phyloP scores from a whole-genome alignment of 768 basidiomycete genomes.

The Mycena sanguinolenta region DNA sequence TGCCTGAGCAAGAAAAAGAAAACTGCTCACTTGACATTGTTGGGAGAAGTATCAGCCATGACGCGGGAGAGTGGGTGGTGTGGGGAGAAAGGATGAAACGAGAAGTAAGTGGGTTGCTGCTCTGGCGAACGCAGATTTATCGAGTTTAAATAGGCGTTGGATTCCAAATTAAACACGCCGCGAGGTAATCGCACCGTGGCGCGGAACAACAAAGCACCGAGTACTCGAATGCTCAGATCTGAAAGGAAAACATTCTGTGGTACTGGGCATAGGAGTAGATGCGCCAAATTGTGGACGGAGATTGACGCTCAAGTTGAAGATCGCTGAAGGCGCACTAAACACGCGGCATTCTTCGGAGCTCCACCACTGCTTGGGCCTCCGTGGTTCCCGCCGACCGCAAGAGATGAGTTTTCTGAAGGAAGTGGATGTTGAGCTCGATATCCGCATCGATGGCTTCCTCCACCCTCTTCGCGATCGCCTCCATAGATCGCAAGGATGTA shows the following conservation, averaged over 20 bases:
- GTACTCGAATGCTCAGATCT: not conserved
- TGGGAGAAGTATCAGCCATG: constrained; percentile 4
- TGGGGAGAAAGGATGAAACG: constrained; percentile 10
- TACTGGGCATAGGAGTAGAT: not conserved
- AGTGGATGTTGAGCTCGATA: too few species aligned
- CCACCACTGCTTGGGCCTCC: too few species aligned
- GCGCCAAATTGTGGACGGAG: constrained; percentile 11
- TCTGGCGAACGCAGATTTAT: constrained; percentile 4
- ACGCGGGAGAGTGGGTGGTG: constrained; percentile 3
- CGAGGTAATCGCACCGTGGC: not conserved
- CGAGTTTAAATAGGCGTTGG: constrained; percentile 2
- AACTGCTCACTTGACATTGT: not conserved
- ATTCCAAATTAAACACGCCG: constrained; percentile 14
- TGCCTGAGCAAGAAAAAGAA: constrained; percentile 3
- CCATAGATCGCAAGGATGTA: too few species aligned
- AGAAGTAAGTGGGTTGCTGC: constrained; percentile 5
- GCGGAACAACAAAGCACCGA: not conserved
- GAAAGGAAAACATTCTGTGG: not conserved
- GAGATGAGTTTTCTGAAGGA: too few species aligned
- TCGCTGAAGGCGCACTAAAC: not conserved
- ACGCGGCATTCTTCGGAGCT: too few species aligned
- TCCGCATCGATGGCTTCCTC: too few species aligned
- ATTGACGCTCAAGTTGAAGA: constrained; percentile 11
- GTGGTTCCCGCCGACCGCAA: too few species aligned
- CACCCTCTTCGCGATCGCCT: too few species aligned